Evolutionary conservation across 2,329 filamentous ascomycete species (phyloP), one percentile per base, ranked within the genome.

Genomic region (Nannizziopsis arthrosporioides): DNA sequence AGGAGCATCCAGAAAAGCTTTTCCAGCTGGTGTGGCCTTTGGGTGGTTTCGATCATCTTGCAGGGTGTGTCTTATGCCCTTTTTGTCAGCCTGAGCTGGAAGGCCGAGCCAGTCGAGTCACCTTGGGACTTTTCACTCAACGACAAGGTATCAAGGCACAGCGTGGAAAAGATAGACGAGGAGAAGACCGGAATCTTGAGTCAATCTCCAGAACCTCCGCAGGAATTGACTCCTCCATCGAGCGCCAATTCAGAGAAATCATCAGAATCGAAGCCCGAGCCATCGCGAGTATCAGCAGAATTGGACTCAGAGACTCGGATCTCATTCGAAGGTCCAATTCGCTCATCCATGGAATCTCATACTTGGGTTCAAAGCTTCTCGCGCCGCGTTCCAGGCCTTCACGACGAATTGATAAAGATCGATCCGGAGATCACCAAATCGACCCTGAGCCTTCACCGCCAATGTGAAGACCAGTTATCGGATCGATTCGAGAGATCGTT

Each of bases 341-440:
- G 22, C 12, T 18, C 12, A 15, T 45, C 43, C 11, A 31, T 18
- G 7, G 45, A 47, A 2, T 47, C 45, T 10, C 22, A 42, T 5
- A 8, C 30, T 5, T 47, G 45, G 45, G 37, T 42, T n/a, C 37
- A 15, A 17, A 14, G 37, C 14, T 47, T 47, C 12, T 47, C 45
- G 17, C 37, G 45, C 1, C 45, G 45, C 15, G 22, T 47, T 18
- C 45, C 45, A 11, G 45, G 15, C 27, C 45, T 47, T 12, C 45
- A 47, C 31, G 45, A 47, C 17, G 45, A 47, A 37, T 30, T 47
- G 12, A 22, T 34, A 17, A 47, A 47, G n/a, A 34, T 47, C n/a
- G 32, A 47, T 9, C n/a, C 2, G 10, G 27, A 47, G 6, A 15
- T 11, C 27, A 17, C 15, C 11, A 11, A 12, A 37, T 42, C 45